phyloP scores from a whole-genome alignment of 176 grass and related monocot species.

The Carex scoparia region DNA sequence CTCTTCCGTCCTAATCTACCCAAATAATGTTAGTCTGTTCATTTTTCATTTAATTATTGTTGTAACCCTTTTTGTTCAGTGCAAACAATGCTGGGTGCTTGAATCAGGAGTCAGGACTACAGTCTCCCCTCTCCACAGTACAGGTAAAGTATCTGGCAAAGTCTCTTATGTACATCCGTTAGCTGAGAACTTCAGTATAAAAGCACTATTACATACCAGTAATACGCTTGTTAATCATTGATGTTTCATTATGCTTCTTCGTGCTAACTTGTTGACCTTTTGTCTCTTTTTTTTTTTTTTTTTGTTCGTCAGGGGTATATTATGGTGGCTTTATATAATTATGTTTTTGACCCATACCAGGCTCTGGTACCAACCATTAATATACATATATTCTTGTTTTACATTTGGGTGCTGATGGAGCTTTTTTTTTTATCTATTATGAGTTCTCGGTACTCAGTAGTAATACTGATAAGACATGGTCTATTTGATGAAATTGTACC shows the following conservation, averaged over 20 bases:
- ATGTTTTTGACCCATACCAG: background rate
- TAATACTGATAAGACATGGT: too few relatives aligned
- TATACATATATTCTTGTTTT: background rate
- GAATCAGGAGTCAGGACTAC: constrained; percentile 47
- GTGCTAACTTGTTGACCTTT: background rate
- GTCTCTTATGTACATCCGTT: background rate
- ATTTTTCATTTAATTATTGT: background rate
- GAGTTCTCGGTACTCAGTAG: too few relatives aligned
- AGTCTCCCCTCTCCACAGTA: constrained; percentile 82
- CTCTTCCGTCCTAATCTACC: too few relatives aligned
- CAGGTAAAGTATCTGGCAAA: constrained; percentile 55
- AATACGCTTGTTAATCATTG: background rate
- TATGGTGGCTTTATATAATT: background rate
- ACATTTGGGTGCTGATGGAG: background rate
- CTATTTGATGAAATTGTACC: background rate
- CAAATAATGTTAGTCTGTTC: background rate
- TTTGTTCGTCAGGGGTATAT: background rate
- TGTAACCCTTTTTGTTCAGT: constrained; percentile 17
- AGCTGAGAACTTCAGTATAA: background rate
- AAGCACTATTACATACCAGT: background rate
- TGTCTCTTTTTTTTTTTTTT: background rate
- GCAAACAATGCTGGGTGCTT: constrained; percentile 52
- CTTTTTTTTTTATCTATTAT: background rate
- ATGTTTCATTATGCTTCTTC: background rate
- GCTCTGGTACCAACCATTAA: background rate